Evolutionary conservation across 352 stramenopile genomes (phyloP).

Genomic region (Elongisporangium anandrum): DNA sequence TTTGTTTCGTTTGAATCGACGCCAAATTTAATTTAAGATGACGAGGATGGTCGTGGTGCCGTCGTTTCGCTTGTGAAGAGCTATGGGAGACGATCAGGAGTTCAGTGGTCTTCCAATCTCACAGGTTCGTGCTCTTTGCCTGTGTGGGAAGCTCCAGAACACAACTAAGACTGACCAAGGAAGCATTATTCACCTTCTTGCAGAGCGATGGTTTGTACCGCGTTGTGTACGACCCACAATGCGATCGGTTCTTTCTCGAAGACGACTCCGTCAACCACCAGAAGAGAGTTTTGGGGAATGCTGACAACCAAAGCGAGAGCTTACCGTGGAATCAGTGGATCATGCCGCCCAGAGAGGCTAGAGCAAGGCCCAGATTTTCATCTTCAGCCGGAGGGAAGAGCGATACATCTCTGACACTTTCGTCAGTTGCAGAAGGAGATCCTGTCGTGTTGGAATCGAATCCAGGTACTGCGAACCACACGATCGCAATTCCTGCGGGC

Average conservation of each 20-base stretch:
- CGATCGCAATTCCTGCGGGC: neutral
- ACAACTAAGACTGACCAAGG: neutral
- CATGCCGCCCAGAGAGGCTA: conserved; percentile 16
- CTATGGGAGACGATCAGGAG: neutral
- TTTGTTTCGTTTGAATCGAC: too few species aligned
- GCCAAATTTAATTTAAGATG: neutral
- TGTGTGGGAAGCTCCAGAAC: too few species aligned
- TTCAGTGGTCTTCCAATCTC: neutral
- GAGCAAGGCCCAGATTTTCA: neutral
- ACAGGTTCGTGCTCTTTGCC: conserved; percentile 2
- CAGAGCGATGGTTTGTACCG: conserved; percentile 14
- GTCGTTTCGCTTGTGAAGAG: neutral
- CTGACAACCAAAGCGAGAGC: conserved; percentile 4
- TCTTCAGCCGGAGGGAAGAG: too few species aligned
- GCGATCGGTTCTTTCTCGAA: conserved; percentile 46
- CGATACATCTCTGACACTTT: too few species aligned
- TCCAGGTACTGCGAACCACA: neutral
- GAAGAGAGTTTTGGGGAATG: neutral
- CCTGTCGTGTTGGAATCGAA: neutral
- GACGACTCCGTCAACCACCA: conserved; percentile 13
- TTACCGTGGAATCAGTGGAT: conserved; percentile 38
- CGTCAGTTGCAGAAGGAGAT: conserved; percentile 9
- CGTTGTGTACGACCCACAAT: conserved; percentile 39
- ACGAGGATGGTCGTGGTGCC: too few species aligned
- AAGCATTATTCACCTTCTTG: neutral